Conservation (phyloP, 202 grass and related monocot species). For the Bolboschoenoplectus hybrid region DNA sequence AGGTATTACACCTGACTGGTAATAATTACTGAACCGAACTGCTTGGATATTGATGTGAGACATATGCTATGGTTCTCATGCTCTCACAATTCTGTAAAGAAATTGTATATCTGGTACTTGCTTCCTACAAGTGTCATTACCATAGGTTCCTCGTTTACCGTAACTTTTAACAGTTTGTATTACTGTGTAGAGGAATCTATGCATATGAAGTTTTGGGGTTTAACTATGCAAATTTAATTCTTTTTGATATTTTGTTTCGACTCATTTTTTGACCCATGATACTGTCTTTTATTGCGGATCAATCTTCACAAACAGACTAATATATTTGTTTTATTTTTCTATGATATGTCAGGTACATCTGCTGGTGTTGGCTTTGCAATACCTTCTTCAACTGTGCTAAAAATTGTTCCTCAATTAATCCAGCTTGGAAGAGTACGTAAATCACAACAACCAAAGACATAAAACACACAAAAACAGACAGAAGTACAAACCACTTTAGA, state of each 20-base stretch:
- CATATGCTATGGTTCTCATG: neutral
- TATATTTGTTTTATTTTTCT: neutral
- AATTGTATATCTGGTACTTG: neutral
- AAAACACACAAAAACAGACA: neutral
- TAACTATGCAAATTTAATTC: neutral
- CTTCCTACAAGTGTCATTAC: neutral
- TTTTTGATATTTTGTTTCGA: neutral
- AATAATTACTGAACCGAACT: neutral
- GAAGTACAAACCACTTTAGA: neutral
- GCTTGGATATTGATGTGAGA: neutral
- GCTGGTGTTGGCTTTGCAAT: slow-evolving; percentile 94
- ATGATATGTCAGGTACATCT: slow-evolving; percentile 68
- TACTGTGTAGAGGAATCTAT: neutral
- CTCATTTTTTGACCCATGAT: neutral
- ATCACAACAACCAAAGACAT: slow-evolving; percentile 6
- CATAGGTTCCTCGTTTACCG: neutral
- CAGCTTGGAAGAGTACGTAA: slow-evolving; percentile 84
- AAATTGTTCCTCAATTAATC: slow-evolving; percentile 92
- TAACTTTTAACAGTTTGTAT: neutral
- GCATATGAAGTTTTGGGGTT: slow-evolving; percentile 2
- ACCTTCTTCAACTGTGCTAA: slow-evolving; percentile 88
- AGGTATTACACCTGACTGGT: neutral
- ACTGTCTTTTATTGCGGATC: neutral
- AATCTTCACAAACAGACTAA: slow-evolving; percentile 10
- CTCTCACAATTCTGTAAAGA: neutral